These are phyloP conservation scores for Eleusine coracana DNA, from an alignment of 176 grass and related monocot genomes.

Conservation along the genomic window DNA sequence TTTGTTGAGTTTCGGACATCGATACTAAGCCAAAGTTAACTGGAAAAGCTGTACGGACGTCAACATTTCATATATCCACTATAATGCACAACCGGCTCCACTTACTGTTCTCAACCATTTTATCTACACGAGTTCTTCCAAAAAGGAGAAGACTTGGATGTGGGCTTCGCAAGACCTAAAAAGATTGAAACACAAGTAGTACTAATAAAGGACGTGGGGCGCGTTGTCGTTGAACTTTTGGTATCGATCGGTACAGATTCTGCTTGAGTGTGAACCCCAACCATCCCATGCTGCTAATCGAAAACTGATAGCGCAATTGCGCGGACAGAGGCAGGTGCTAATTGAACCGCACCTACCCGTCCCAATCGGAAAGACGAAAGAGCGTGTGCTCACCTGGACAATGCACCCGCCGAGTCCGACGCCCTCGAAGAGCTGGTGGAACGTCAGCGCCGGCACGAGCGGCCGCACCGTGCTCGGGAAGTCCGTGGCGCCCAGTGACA, in stretches of 20 bases:
- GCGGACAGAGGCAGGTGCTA: not conserved
- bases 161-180: not conserved
- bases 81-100: not conserved
- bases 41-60: no score
- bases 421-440: conserved; percentile 74
- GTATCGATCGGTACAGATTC: not conserved
- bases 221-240: not conserved
- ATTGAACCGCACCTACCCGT: not conserved
- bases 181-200: not conserved
- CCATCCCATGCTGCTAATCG: not conserved
- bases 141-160: not conserved
- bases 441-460: conserved; percentile 62
- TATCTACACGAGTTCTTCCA: not conserved
- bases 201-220: not conserved
- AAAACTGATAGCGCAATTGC: not conserved
- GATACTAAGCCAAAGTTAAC: no score
- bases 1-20: no score
- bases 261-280: not conserved
- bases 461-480: conserved; percentile 57
- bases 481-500: conserved; percentile 60
- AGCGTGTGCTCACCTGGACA: conserved; percentile 46
- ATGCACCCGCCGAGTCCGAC: conserved; percentile 63
- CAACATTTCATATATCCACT: no score
- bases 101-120: not conserved
- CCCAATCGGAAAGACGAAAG: not conserved